These are phyloP conservation scores for Prunus salicina DNA, from an alignment of 306 rosid genomes.

Conservation along the genomic window DNA sequence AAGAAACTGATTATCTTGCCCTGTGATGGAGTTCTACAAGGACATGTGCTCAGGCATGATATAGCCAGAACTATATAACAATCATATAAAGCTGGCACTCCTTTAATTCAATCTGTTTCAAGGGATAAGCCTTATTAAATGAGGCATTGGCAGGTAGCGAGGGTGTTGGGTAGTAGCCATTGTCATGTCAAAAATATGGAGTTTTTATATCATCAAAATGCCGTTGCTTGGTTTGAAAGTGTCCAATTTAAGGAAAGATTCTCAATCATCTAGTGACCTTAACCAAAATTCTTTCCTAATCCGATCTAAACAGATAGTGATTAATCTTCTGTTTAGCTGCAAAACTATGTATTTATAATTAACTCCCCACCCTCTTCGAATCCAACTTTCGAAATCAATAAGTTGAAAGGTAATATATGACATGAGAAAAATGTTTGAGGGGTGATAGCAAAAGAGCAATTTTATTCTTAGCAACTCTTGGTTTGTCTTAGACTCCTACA, in stretches of 20 bases:
- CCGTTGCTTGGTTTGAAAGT: neutral
- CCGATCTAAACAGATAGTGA: neutral
- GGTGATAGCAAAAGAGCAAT: neutral
- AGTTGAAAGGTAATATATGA: neutral
- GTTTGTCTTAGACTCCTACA: neutral
- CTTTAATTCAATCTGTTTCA: slow-evolving; percentile 13
- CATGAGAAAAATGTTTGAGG: neutral
- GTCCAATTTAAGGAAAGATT: neutral
- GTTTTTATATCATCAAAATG: neutral
- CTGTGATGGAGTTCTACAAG: neutral
- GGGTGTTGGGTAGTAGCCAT: slow-evolving; percentile 21
- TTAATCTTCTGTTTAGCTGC: neutral
- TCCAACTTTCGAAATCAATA: neutral
- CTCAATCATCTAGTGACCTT: neutral
- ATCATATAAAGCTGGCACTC: slow-evolving; percentile 18
- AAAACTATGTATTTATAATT: neutral
- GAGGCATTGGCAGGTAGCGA: slow-evolving; percentile 17
- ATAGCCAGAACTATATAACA: neutral
- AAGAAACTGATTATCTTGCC: neutral
- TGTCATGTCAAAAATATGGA: slow-evolving; percentile 11
- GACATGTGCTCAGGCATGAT: slow-evolving; percentile 13
- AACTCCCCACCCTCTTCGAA: neutral
- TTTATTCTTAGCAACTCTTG: neutral
- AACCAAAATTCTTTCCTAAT: neutral
- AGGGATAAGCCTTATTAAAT: slow-evolving; percentile 17